Base-by-base conservation (phyloP, 2,329 filamentous ascomycete species). In the Monosporascus sp. region DNA sequence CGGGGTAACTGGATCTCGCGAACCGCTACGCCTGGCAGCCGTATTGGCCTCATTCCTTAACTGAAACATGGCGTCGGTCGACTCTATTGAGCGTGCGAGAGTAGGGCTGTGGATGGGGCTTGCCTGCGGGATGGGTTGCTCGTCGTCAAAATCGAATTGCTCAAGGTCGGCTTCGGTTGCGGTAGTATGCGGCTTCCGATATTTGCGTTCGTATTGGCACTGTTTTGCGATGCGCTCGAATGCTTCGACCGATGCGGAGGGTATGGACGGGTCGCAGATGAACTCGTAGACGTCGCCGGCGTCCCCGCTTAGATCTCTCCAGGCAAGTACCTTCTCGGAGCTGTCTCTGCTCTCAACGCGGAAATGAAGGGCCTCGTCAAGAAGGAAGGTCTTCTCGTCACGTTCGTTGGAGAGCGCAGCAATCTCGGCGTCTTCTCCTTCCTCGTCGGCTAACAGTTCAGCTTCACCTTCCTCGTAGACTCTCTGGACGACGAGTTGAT, bases 381-480 rank as follows among this genome's bases (percentile, higher is more conserved):
- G 85, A 48, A 97, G 74, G 68, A 97, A 99, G 0, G 88, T 93
- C 77, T 96, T 97, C 74, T 99, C 94, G 86, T 99, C 95, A 63
- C 91, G 90, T 65, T 97, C 92, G 24, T 79, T 77, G 28, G 79
- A 79, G 51, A 94, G 78, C n/a, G 82, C 84, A 66, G 93, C 89
- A 45, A 84, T 81, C 54, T 84, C 87, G 48, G 81, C 86, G 74
- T 96, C 89, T 58, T 93, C 90, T 50, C 85, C 90, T 64, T 92
- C 90, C 68, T 96, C 93, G 63, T 96, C 93, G 45, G 87, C 91
- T 43, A 96, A 75, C 22, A 94, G 80, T 65, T 97, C 93, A 58
- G 92, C 93, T 68, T 99, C 94, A 52, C 94, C 94, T 73, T 99
- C 94, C 68, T 99, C 94, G 78, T 96, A 99, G 55, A 93, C 93